phyloP scores from a whole-genome alignment of 2,329 filamentous ascomycete species.

The Neopestalotiopsis clavispora region DNA sequence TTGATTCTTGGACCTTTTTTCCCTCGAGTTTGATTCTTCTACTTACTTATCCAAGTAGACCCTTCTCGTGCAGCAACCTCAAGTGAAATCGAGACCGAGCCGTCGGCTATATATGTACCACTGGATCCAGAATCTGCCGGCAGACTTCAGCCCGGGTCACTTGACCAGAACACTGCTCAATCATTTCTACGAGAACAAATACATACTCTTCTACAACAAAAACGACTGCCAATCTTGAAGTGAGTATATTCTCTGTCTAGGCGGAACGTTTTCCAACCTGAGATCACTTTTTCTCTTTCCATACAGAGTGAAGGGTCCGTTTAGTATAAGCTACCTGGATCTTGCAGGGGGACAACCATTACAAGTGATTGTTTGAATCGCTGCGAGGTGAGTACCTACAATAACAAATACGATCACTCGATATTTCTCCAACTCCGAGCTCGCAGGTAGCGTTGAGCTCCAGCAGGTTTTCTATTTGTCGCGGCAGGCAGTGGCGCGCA shows the following conservation, averaged over 20 bases:
- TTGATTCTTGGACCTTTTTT: slow-evolving; percentile 25
- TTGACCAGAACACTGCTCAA: neutral
- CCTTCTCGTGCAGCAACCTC: neutral
- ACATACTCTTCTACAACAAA: neutral
- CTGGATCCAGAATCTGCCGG: neutral
- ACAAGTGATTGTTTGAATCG: neutral
- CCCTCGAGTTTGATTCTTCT: neutral
- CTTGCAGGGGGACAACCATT: neutral
- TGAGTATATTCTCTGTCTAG: neutral
- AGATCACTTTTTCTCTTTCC: neutral
- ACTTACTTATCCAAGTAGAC: neutral
- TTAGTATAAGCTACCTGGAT: neutral
- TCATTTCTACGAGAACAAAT: neutral
- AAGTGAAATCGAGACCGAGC: neutral
- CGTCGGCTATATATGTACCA: slow-evolving; percentile 41
- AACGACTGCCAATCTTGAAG: neutral
- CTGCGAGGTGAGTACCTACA: neutral
- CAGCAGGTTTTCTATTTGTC: slow-evolving; percentile 11
- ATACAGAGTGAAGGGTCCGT: neutral
- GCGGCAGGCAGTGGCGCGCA: slow-evolving; percentile 2
- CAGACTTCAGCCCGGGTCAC: neutral
- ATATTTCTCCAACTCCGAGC: neutral
- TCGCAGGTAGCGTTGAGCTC: neutral
- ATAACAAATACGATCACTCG: neutral
- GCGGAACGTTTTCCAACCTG: neutral